Evolutionary conservation across 2,329 filamentous ascomycete species (phyloP).

Genomic region (Dactylellina parvicollis): DNA sequence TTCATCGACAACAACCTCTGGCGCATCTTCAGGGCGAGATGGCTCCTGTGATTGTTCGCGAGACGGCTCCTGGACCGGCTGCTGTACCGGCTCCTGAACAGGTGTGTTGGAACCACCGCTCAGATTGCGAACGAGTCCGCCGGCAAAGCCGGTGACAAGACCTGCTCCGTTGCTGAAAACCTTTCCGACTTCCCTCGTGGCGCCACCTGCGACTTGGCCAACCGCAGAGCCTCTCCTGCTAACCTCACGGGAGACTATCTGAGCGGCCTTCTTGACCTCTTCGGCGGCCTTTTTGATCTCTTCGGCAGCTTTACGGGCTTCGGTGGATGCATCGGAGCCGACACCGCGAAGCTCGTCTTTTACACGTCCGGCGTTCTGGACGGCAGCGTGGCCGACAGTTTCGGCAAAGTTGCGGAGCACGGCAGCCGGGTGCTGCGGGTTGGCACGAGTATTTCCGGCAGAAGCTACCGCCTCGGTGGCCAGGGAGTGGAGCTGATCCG

Average conservation of each 20-base stretch:
- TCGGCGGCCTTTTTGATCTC: conserved; percentile 48
- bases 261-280: conserved; percentile 44
- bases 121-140: conserved; percentile 47
- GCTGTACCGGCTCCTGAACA: background rate
- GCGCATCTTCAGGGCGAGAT: conserved; percentile 23
- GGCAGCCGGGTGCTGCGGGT: conserved; percentile 46
- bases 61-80: background rate
- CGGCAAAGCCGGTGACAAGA: conserved; percentile 43
- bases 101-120: conserved; percentile 31
- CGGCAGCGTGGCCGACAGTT: conserved; percentile 57
- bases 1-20: conserved; percentile 30
- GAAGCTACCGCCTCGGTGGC: conserved; percentile 39
- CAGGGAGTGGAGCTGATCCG: conserved; percentile 41
- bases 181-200: conserved; percentile 55
- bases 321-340: conserved; percentile 27
- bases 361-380: conserved; percentile 55
- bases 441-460: conserved; percentile 35
- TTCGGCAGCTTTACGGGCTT: conserved; percentile 44
- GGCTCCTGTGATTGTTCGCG: too few species aligned
- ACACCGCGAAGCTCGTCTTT: conserved; percentile 29
- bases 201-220: conserved; percentile 54
- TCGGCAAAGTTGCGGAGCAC: conserved; percentile 55
- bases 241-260: conserved; percentile 38
- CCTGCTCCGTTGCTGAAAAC: conserved; percentile 53
- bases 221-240: conserved; percentile 39